Evolutionary conservation across 768 basidiomycete species (phyloP).

Genomic region (Chlorophyllum brunneum): DNA sequence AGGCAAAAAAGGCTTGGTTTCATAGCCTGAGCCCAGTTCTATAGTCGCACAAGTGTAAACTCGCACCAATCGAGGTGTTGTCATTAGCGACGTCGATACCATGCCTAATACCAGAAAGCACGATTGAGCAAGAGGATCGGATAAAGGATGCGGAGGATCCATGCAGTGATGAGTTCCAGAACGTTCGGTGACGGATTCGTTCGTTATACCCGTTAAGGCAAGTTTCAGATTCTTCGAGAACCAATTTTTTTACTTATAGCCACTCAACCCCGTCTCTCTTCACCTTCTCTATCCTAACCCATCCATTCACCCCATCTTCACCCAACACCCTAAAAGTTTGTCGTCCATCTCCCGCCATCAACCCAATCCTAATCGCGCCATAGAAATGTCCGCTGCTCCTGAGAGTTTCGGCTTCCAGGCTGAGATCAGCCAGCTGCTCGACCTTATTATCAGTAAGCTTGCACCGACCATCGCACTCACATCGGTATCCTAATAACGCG

Average conservation of each 20-base stretch:
- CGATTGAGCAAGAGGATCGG: constrained; percentile 1
- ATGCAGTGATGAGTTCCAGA: constrained; percentile 33
- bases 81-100: not conserved
- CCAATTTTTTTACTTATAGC: constrained; percentile 34
- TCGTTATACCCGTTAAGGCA: constrained; percentile 35
- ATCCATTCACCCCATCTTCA: constrained; percentile 16
- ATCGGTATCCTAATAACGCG: constrained; percentile 11
- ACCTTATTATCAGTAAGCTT: constrained; percentile 92
- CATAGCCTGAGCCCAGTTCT: constrained; percentile 41
- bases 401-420: constrained; percentile 97
- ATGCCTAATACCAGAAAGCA: too few species aligned
- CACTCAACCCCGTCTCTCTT: constrained; percentile 20
- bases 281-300: constrained; percentile 23
- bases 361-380: constrained; percentile 14
- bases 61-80: not conserved
- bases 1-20: constrained; percentile 38
- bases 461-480: constrained; percentile 2
- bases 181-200: constrained; percentile 32
- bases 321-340: constrained; percentile 19
- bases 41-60: constrained; percentile 1
- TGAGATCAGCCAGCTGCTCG: constrained; percentile 97
- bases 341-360: not conserved
- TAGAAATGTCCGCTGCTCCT: constrained; percentile 70
- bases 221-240: constrained; percentile 50
- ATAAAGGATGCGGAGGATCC: constrained; percentile 11